Evolutionary conservation across 2,329 filamentous ascomycete species (phyloP).

Genomic region (Coleophoma crateriformis): DNA sequence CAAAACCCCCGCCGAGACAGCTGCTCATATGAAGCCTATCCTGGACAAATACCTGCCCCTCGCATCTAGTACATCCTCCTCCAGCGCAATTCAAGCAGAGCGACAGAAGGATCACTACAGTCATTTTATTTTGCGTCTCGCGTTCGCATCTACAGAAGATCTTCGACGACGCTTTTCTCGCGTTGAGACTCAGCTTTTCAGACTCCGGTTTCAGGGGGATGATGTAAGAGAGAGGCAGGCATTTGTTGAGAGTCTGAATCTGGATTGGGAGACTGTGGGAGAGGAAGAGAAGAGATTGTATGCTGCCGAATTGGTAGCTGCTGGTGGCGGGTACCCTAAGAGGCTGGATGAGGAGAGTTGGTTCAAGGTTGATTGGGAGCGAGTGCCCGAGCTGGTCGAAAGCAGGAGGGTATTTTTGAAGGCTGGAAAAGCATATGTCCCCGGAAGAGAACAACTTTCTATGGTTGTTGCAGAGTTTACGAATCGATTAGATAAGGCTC

Average conservation of each 20-base stretch:
- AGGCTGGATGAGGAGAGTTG: conserved; percentile 73
- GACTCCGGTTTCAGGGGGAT: conserved; percentile 73
- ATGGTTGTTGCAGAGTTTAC: conserved; percentile 89
- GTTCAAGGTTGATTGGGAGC: conserved; percentile 96
- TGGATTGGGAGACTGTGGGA: conserved; percentile 79
- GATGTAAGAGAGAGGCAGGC: conserved; percentile 64
- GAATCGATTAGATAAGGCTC: conserved; percentile 67
- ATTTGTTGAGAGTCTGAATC: conserved; percentile 71
- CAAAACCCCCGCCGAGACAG: conserved; percentile 75
- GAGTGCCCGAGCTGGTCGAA: conserved; percentile 86
- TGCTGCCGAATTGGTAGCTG: conserved; percentile 26
- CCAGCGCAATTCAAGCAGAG: conserved; percentile 58
- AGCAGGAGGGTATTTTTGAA: conserved; percentile 69
- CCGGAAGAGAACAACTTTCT: conserved; percentile 76
- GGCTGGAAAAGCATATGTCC: conserved; percentile 85
- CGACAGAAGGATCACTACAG: conserved; percentile 95
- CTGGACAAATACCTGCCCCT: conserved; percentile 84
- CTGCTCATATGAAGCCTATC: conserved; percentile 75
- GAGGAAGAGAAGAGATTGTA: conserved; percentile 65
- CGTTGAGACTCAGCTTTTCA: conserved; percentile 85
- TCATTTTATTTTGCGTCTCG: conserved; percentile 91
- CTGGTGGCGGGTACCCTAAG: conserved; percentile 26
- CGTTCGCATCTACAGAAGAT: conserved; percentile 89
- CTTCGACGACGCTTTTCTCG: conserved; percentile 79
- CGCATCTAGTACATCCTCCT: conserved; percentile 64